Evolutionary conservation across 805 yeast species (phyloP).

Genomic region (Soucietia sequanensis): DNA sequence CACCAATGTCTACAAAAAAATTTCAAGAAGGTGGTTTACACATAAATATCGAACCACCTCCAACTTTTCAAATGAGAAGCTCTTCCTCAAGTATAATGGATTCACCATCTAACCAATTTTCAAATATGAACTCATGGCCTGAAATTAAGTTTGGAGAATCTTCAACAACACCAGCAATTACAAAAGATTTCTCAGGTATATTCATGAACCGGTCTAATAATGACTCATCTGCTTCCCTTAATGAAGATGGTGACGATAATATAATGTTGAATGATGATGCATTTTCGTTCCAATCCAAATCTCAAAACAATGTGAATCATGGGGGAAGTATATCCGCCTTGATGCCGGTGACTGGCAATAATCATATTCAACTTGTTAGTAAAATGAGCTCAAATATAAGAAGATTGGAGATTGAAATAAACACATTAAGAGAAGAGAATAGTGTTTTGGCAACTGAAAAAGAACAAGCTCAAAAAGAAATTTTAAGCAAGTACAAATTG

Average conservation of each 20-base stretch:
- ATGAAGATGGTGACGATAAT: constrained; percentile 11
- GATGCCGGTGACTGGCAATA: constrained; percentile 16
- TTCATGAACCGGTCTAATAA: constrained; percentile 10
- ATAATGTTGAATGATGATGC: constrained; percentile 5
- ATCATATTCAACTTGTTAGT: constrained; percentile 61
- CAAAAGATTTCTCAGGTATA: constrained; percentile 6
- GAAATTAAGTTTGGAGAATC: constrained; percentile 47
- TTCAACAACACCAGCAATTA: constrained; percentile 41
- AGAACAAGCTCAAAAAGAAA: constrained; percentile 65
- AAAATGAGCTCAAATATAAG: constrained; percentile 76
- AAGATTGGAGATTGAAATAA: constrained; percentile 74
- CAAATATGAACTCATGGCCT: constrained; percentile 11
- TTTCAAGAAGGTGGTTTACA: constrained; percentile 9
- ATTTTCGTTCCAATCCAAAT: constrained; percentile 6
- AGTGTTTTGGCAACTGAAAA: constrained; percentile 54
- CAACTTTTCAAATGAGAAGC: constrained; percentile 2
- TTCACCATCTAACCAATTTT: constrained; percentile 3
- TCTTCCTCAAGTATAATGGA: constrained; percentile 5
- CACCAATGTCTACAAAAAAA: not conserved
- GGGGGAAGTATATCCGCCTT: constrained; percentile 8
- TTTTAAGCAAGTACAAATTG: constrained; percentile 42
- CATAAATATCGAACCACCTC: constrained; percentile 13
- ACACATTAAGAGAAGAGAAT: constrained; percentile 63
- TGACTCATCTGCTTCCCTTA: constrained; percentile 15
- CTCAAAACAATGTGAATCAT: constrained; percentile 2